A percentile compares a stretch with the other conserved stretches of the same genome.
Conservation (phyloP, 1,284 basidiomycete species). For the Irpex rosettiformis region DNA sequence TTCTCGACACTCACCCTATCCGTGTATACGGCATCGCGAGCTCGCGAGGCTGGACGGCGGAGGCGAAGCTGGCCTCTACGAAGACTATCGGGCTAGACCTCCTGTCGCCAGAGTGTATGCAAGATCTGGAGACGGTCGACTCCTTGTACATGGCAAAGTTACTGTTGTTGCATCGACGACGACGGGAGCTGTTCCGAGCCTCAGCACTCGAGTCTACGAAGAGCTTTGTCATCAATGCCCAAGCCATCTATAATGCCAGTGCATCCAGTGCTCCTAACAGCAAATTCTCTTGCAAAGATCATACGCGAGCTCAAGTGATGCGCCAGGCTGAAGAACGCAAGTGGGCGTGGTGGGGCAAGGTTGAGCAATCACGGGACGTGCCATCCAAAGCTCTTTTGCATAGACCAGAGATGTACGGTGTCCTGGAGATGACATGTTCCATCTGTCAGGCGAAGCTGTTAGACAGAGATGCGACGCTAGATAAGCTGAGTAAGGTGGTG, state of each 20-base stretch:
- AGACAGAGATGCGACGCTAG: background rate
- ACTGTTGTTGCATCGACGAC: constrained; percentile 18
- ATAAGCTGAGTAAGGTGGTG: background rate
- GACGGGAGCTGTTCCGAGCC: constrained; percentile 15
- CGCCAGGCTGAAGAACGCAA: background rate
- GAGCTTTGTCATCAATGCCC: background rate
- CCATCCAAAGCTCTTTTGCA: background rate
- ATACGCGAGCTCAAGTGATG: too few species aligned
- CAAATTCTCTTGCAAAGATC: too few species aligned
- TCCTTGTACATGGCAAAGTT: constrained; percentile 14
- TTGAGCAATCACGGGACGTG: background rate
- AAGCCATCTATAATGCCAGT: too few species aligned
- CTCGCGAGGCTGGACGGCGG: constrained; percentile 51
- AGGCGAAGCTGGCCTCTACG: constrained; percentile 45
- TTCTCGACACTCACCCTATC: constrained; percentile 41
- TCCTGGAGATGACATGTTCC: background rate
- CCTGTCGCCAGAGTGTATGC: constrained; percentile 30
- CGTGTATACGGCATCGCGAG: constrained; percentile 51
- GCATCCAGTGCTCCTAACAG: too few species aligned
- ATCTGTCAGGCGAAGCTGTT: background rate
- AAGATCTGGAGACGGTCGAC: constrained; percentile 16
- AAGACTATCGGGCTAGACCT: constrained; percentile 38
- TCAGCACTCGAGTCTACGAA: constrained; percentile 14
- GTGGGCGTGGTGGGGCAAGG: background rate
- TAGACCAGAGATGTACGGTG: background rate